These are phyloP conservation scores for Colletotrichum sp. DNA, from an alignment of 2,329 filamentous ascomycete species.

Conservation along the genomic window DNA sequence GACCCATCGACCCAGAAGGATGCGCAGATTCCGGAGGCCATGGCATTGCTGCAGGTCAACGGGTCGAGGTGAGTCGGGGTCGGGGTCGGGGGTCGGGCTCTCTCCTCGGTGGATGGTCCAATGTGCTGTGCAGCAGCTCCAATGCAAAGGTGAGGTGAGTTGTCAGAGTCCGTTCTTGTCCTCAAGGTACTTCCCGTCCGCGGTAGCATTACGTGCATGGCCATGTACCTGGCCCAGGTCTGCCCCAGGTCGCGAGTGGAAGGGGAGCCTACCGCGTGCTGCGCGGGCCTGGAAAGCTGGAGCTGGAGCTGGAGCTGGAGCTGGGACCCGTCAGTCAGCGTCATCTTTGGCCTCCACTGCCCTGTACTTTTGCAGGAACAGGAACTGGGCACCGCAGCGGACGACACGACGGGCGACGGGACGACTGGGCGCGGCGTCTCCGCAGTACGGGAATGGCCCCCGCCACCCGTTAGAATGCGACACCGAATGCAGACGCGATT, in stretches of 20 bases:
- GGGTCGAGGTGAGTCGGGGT: not conserved
- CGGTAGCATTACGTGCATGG: not conserved
- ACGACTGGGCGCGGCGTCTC: not conserved
- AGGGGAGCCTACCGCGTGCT: not conserved
- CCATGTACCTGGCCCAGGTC: not conserved
- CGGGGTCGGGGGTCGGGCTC: not conserved
- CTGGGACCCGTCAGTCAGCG: constrained; percentile 17
- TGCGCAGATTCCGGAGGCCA: not conserved
- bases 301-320: constrained; percentile 11
- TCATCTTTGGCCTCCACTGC: not conserved
- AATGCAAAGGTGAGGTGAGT: not conserved
- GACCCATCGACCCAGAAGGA: not conserved
- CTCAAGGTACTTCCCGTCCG: not conserved
- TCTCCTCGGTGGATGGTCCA: not conserved
- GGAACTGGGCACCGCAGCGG: not conserved
- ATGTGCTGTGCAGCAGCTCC: not conserved
- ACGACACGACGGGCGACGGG: not conserved
- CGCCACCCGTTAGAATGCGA: constrained; percentile 12
- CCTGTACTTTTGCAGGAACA: not conserved
- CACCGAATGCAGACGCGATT: not conserved
- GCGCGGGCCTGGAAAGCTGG: not conserved
- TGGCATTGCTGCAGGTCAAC: not conserved
- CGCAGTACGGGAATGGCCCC: constrained; percentile 3
- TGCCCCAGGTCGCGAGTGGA: not conserved
- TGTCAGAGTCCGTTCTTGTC: not conserved